Evolutionary conservation across 2,329 filamentous ascomycete species (phyloP).

Genomic region (Aspergillus pseudoterreus): DNA sequence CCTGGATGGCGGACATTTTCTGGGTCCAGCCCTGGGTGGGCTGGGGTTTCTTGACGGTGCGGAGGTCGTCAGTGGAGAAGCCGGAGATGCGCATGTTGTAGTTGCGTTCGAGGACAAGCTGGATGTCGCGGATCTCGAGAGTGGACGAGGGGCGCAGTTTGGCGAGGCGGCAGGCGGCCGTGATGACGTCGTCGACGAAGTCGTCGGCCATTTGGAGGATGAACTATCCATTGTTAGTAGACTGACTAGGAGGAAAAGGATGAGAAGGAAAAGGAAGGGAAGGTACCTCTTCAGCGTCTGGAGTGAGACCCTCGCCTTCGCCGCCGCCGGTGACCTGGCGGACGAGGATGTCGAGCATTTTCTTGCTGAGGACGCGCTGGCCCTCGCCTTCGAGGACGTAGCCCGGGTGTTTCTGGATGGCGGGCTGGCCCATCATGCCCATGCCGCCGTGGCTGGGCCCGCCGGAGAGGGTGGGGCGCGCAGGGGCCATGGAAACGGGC

Average conservation of each 20-base stretch:
- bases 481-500: conserved; percentile 68
- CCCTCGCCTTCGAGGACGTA: conserved; percentile 89
- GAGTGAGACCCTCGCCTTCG: conserved; percentile 73
- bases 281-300: conserved; percentile 89
- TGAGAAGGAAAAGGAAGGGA: conserved; percentile 6
- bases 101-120: conserved; percentile 76
- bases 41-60: conserved; percentile 89
- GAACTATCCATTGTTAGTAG: conserved; percentile 52
- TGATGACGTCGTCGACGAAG: conserved; percentile 88
- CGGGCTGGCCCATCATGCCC: conserved; percentile 83
- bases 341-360: conserved; percentile 93
- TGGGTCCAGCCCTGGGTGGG: conserved; percentile 85
- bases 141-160: conserved; percentile 89
- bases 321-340: conserved; percentile 83
- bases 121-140: conserved; percentile 82
- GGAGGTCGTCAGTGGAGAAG: conserved; percentile 88
- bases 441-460: conserved; percentile 71
- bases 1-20: conserved; percentile 96
- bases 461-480: conserved; percentile 77
- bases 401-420: conserved; percentile 73
- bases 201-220: conserved; percentile 87
- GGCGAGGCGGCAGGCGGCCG: conserved; percentile 81
- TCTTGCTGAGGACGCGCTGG: conserved; percentile 92
- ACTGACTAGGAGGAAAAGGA: background rate
- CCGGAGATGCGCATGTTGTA: conserved; percentile 93